Evolutionary conservation across 1,139 yeast genomes (phyloP), one percentile per base, ranked within the genome.

Genomic region (Hyphopichia buzzinii): DNA sequence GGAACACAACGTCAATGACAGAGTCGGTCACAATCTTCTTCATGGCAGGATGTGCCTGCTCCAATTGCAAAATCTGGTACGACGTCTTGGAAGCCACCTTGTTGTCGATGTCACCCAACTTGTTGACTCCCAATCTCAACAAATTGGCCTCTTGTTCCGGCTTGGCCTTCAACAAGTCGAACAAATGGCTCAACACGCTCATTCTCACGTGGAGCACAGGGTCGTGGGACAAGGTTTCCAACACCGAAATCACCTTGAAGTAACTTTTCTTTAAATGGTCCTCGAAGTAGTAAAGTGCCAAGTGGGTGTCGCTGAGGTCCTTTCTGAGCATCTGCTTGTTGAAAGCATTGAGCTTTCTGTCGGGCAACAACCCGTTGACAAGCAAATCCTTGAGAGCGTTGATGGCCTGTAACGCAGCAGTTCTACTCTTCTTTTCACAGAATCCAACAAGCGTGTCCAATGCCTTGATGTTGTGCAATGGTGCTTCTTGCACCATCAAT

Each of bases 91-190:
- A 85, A 1, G 96, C 79, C 8, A 92, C 96, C 57, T 88, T 89
- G 46, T 86, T 84, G 48, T 92, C 97, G 34, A 77, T 74, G 55
- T 92, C 99, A 64, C 98, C 98, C 34, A 92, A 72, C 58, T 92
- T 92, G 60, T 94, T 92, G 33, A 89, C 94, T 35, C 96, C 96
- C 39, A 94, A 71, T 49, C 92, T 77, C 50, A 92, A 71, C 47
- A 94, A 69, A 57, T 94, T 92, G 34, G 84, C 95, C 62, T 92
- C 99, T 66, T 94, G 98, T 64, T 92, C 99, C 3, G 99, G 97
- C 57, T 90, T 92, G 12, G 84, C 74, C 47, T 79, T 81, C 42
- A 92, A 67, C 31, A 92, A 70, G 42, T 87, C 95, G 48, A 90
- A 85, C 29, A 90, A 74, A 54, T 87, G 92, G 32, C 76, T 69